Conservation (phyloP, 208 protist genomes). For the Acanthamoeba polyphaga region DNA sequence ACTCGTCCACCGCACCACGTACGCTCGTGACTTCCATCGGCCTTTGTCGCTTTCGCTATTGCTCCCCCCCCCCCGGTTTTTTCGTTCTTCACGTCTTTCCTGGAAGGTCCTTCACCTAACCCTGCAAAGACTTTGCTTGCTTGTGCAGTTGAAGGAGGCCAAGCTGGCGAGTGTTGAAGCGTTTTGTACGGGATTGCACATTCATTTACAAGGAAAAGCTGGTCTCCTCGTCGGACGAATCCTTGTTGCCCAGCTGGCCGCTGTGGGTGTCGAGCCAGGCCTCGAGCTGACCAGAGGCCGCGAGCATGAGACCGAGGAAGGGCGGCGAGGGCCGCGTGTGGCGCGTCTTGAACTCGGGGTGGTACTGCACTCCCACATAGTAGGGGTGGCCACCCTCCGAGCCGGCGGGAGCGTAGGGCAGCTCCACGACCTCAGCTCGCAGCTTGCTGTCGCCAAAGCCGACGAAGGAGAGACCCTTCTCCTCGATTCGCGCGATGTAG, state of each 20-base stretch:
- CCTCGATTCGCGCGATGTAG: conserved; percentile 94
- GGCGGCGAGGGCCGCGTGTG: conserved; percentile 96
- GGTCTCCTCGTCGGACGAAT: conserved; percentile 16
- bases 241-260: not conserved
- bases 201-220: not conserved
- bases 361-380: conserved; percentile 98
- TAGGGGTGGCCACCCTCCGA: conserved; percentile 76
- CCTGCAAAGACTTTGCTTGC: too few species aligned
- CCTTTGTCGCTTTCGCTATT: not conserved
- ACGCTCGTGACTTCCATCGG: not conserved
- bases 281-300: conserved; percentile 86
- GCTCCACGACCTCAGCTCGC: conserved; percentile 94
- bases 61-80: too few species aligned
- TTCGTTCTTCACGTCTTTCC: too few species aligned
- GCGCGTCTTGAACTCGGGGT: conserved; percentile 98
- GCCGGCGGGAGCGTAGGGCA: conserved; percentile 48
- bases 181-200: too few species aligned
- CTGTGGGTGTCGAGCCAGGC: conserved; percentile 2
- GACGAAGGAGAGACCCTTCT: conserved; percentile 94
- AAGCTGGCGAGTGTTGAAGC: too few species aligned
- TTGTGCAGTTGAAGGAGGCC: too few species aligned
- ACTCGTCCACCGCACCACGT: not conserved
- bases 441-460: conserved; percentile 91
- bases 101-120: too few species aligned
- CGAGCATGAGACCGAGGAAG: conserved; percentile 97